These are phyloP conservation scores for Xylaria arbuscula DNA, from an alignment of 2,329 filamentous ascomycete genomes.

Conservation along the genomic window DNA sequence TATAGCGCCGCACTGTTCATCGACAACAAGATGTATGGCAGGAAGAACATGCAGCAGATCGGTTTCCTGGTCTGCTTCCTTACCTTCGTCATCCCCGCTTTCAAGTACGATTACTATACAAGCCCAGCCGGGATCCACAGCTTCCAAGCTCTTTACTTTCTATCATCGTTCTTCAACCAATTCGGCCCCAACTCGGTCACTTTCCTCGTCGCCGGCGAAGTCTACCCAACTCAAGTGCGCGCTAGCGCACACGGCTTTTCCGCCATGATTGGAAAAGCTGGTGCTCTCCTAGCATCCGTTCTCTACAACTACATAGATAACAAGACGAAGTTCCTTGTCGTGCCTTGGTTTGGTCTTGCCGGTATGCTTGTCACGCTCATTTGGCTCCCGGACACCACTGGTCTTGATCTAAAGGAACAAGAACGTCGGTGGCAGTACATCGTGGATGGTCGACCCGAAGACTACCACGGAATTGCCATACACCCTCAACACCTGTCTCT, in stretches of 20 bases:
- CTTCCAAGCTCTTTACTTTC: slow-evolving; percentile 99
- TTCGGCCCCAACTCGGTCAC: slow-evolving; percentile 97
- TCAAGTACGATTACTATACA: slow-evolving; percentile 87
- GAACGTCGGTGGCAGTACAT: slow-evolving; percentile 94
- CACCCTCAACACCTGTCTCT: slow-evolving; percentile 88
- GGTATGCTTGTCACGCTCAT: slow-evolving; percentile 85
- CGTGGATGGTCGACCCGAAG: slow-evolving; percentile 76
- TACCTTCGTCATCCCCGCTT: slow-evolving; percentile 91
- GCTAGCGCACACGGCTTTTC: slow-evolving; percentile 95
- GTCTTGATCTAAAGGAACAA: slow-evolving; percentile 96
- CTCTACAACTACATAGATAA: slow-evolving; percentile 95
- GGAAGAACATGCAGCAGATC: slow-evolving; percentile 95
- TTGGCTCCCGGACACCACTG: slow-evolving; percentile 96
- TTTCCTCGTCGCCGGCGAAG: slow-evolving; percentile 94
- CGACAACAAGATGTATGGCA: slow-evolving; percentile 95
- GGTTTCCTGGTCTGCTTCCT: slow-evolving; percentile 95
- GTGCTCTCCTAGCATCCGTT: slow-evolving; percentile 86
- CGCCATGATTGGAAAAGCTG: slow-evolving; percentile 89
- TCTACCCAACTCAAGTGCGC: slow-evolving; percentile 94
- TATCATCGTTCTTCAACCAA: slow-evolving; percentile 99
- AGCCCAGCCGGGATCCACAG: slow-evolving; percentile 75
- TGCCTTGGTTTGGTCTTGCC: slow-evolving; percentile 90
- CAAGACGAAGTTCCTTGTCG: slow-evolving; percentile 87
- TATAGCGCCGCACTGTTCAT: slow-evolving; percentile 90
- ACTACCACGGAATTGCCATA: slow-evolving; percentile 94